A percentile compares a stretch with the other conserved stretches of the same genome.
Evolutionary conservation across 2,329 filamentous ascomycete genomes (phyloP).

Genomic region (Neoascochyta sp.): DNA sequence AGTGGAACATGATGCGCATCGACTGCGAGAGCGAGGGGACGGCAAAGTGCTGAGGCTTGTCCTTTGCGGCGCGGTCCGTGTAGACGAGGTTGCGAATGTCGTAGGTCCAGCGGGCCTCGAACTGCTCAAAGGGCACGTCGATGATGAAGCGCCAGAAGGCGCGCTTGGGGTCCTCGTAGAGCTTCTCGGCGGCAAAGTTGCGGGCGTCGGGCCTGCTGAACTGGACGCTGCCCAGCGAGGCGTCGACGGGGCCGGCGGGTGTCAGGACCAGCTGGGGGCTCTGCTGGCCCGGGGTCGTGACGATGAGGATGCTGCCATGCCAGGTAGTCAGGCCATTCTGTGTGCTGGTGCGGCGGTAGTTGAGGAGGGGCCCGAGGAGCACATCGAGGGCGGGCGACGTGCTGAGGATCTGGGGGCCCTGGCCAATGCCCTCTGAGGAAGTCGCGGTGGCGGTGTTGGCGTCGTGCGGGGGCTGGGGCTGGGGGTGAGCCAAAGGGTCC

Average conservation of each 20-base stretch:
- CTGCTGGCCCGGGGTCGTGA: constrained; percentile 67
- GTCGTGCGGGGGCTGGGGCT: constrained; percentile 10
- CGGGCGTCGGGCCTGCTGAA: constrained; percentile 23
- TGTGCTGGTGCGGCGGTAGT: constrained; percentile 71
- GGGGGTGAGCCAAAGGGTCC: no score
- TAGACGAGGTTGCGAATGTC: constrained; percentile 64
- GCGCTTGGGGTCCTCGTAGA: constrained; percentile 58
- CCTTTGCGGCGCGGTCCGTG: constrained; percentile 45
- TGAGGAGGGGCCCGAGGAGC: constrained; percentile 69
- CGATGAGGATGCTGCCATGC: constrained; percentile 82
- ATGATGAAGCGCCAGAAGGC: constrained; percentile 59
- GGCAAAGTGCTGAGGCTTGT: constrained; percentile 46
- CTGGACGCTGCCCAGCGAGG: constrained; percentile 18
- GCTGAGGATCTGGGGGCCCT: constrained; percentile 44
- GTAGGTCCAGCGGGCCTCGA: constrained; percentile 78
- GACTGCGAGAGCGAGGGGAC: constrained; percentile 59
- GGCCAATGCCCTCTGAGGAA: constrained; percentile 45
- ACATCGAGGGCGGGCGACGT: constrained; percentile 51
- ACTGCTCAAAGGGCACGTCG: constrained; percentile 63
- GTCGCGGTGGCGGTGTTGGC: constrained; percentile 22
- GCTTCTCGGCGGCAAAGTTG: constrained; percentile 50
- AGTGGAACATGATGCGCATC: constrained; percentile 68
- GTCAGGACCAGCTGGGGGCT: constrained; percentile 59
- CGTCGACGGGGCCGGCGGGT: constrained; percentile 43
- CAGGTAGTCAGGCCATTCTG: constrained; percentile 53